phyloP scores from a whole-genome alignment of 805 yeast species.

The Yarrowia divulgata region DNA sequence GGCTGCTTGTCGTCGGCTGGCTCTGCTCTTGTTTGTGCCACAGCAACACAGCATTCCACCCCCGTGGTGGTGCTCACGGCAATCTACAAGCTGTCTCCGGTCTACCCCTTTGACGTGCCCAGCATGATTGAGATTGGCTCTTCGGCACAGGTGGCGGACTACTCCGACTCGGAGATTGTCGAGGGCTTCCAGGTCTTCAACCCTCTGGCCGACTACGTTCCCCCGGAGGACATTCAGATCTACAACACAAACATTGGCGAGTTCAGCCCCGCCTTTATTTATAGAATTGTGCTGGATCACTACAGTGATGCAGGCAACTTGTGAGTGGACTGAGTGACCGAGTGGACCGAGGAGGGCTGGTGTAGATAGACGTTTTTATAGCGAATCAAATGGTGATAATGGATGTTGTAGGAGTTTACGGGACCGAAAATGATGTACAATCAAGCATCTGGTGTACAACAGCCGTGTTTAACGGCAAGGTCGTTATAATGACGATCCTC shows the following conservation, averaged over 20 bases:
- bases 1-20: slow-evolving; percentile 92
- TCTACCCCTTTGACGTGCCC: slow-evolving; percentile 88
- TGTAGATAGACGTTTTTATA: slow-evolving; percentile 10
- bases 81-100: slow-evolving; percentile 87
- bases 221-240: slow-evolving; percentile 93
- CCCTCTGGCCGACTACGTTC: slow-evolving; percentile 87
- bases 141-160: slow-evolving; percentile 84
- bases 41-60: slow-evolving; percentile 94
- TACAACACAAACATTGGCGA: slow-evolving; percentile 96
- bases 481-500: no score
- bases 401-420: not conserved
- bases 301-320: slow-evolving; percentile 77
- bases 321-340: slow-evolving; percentile 7
- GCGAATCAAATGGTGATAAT: not conserved
- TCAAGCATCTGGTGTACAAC: no score
- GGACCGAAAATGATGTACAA: no score
- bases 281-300: slow-evolving; percentile 93
- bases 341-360: not conserved
- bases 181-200: slow-evolving; percentile 83
- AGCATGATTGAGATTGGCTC: slow-evolving; percentile 89
- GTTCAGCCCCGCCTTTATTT: slow-evolving; percentile 93
- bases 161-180: slow-evolving; percentile 70
- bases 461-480: no score
- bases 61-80: slow-evolving; percentile 98
- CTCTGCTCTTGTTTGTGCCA: slow-evolving; percentile 89